These are phyloP conservation scores for Lepidium didymum DNA, from an alignment of 345 rosid genomes.

Conservation along the genomic window DNA sequence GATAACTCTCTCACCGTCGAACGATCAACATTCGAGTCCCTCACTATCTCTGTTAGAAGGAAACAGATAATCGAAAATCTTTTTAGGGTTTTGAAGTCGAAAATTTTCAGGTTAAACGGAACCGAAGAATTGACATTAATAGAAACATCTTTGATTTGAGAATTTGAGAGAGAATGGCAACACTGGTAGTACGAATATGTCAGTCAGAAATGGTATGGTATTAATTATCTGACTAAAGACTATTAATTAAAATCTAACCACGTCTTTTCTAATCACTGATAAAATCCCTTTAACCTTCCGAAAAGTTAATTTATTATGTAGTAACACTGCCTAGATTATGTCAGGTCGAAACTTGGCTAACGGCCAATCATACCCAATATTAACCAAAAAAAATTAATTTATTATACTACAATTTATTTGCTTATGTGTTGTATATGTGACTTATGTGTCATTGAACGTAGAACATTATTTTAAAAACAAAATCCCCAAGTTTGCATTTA, in stretches of 20 bases:
- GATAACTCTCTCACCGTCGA: conserved; percentile 5
- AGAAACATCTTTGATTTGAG: neutral
- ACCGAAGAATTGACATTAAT: neutral
- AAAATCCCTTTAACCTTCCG: too few species aligned
- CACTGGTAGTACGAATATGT: neutral
- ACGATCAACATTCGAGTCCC: conserved; percentile 8
- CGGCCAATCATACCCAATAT: too few species aligned
- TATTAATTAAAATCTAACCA: neutral
- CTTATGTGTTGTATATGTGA: too few species aligned
- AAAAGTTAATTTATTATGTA: too few species aligned
- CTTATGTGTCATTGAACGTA: too few species aligned
- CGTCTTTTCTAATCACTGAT: neutral
- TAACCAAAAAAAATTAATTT: too few species aligned
- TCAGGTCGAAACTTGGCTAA: too few species aligned
- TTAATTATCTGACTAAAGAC: neutral
- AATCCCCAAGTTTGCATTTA: too few species aligned
- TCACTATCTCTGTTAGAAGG: neutral
- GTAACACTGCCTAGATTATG: too few species aligned
- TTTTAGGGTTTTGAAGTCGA: conserved; percentile 4
- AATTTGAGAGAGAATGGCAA: too few species aligned
- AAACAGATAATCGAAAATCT: neutral
- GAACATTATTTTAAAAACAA: too few species aligned
- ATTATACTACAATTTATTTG: too few species aligned
- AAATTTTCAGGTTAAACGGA: neutral
- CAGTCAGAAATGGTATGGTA: neutral